Percentiles rank a stretch among this genome's conserved stretches.
phyloP scores from a whole-genome alignment of 2,329 filamentous ascomycete species.

The Rhytidhysteron rufulum region DNA sequence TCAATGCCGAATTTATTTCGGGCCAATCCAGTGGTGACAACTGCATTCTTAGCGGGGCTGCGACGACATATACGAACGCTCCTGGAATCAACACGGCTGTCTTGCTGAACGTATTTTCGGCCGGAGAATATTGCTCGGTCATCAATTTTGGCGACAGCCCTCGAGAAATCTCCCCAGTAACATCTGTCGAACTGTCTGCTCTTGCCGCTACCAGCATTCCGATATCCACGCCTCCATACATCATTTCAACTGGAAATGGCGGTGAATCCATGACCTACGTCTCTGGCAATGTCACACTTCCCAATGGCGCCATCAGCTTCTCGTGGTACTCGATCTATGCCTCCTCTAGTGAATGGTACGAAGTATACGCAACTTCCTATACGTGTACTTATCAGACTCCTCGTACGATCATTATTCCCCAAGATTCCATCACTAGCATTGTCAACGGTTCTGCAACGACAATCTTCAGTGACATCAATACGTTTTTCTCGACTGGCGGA shows the following conservation, averaged over 20 bases:
- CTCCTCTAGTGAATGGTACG: constrained; percentile 25
- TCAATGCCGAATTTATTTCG: constrained; percentile 19
- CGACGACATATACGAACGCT: constrained; percentile 8
- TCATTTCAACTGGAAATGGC: constrained; percentile 16
- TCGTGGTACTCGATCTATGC: constrained; percentile 20
- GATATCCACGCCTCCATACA: constrained; percentile 19
- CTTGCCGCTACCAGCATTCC: constrained; percentile 16
- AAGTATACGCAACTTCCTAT: constrained; percentile 21
- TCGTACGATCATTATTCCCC: constrained; percentile 16
- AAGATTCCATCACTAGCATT: constrained; percentile 16
- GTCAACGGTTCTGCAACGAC: constrained; percentile 19
- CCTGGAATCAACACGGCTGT: constrained; percentile 18
- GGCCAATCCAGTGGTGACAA: constrained; percentile 15
- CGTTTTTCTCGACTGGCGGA: constrained; percentile 10
- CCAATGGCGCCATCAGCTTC: constrained; percentile 17
- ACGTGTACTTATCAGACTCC: constrained; percentile 18
- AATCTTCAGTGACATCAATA: constrained; percentile 20
- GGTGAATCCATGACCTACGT: constrained; percentile 19
- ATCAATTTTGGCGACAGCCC: constrained; percentile 5
- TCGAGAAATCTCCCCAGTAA: constrained; percentile 12
- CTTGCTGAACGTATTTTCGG: constrained; percentile 17
- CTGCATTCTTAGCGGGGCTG: constrained; percentile 16
- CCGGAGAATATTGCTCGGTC: constrained; percentile 16
- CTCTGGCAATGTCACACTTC: constrained; percentile 18
- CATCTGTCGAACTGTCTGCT: constrained; percentile 17